Evolutionary conservation across 371 early-diverging fungal genomes (phyloP).

Genomic region (Haplosporangium sp.): DNA sequence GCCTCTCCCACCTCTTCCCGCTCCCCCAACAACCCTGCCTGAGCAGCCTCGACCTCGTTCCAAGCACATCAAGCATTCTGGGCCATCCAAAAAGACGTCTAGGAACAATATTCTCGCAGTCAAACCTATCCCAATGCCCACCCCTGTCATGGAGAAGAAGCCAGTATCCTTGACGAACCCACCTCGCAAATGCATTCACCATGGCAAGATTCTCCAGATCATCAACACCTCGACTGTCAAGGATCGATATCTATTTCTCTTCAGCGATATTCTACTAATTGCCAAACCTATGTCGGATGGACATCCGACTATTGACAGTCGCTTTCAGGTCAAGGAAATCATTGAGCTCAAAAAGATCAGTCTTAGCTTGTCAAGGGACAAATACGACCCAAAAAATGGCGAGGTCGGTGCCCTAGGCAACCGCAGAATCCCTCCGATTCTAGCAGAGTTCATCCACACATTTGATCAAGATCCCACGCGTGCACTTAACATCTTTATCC

Average conservation of each 20-base stretch:
- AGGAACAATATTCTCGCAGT: conserved; percentile 9
- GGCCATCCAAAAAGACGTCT: conserved; percentile 8
- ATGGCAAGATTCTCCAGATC: conserved; percentile 83
- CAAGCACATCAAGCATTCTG: conserved; percentile 5
- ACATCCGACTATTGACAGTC: conserved; percentile 62
- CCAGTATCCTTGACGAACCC: conserved; percentile 50
- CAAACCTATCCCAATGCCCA: conserved; percentile 6
- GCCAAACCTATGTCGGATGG: conserved; percentile 68
- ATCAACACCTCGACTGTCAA: conserved; percentile 76
- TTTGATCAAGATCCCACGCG: conserved; percentile 78
- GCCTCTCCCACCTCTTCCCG: conserved; percentile 43
- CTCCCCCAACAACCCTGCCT: conserved; percentile 10
- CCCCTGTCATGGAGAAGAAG: conserved; percentile 15
- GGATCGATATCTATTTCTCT: conserved; percentile 83
- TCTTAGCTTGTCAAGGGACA: conserved; percentile 64
- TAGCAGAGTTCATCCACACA: conserved; percentile 69
- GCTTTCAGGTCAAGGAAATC: conserved; percentile 73
- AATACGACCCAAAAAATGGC: conserved; percentile 49
- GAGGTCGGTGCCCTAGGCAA: conserved; percentile 30
- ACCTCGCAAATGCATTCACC: conserved; percentile 75
- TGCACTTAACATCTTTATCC: conserved; percentile 77
- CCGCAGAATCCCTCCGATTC: conserved; percentile 69
- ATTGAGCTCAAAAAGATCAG: conserved; percentile 67
- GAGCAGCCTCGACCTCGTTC: conserved; percentile 14
- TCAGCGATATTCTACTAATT: conserved; percentile 82